These are phyloP conservation scores for Pugionium cornutum DNA, from an alignment of 345 rosid species.

Conservation along the genomic window DNA sequence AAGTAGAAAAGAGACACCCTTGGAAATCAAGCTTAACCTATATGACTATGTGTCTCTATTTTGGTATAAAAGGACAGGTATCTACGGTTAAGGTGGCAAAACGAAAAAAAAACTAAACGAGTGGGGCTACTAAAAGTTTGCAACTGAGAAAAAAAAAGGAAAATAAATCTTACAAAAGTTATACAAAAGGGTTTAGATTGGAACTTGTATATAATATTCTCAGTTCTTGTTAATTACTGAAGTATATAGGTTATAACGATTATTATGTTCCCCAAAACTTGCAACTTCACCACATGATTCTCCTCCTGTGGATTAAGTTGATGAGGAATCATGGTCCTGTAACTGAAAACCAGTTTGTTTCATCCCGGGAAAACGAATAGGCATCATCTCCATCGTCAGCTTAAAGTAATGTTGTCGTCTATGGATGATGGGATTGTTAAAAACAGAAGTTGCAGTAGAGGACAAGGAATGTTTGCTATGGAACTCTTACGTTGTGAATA, in stretches of 20 bases:
- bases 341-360: constrained; percentile 44
- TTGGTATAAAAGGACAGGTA: constrained; percentile 20
- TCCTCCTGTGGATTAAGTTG: constrained; percentile 60
- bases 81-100: no score
- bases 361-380: constrained; percentile 37
- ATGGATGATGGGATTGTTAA: not conserved
- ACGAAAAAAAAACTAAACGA: no score
- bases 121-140: no score
- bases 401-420: constrained; percentile 16
- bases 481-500: no score
- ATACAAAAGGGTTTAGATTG: no score
- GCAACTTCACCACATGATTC: constrained; percentile 57
- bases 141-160: no score
- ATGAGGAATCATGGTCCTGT: constrained; percentile 59
- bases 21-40: constrained; percentile 10
- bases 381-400: constrained; percentile 24
- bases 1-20: constrained; percentile 16
- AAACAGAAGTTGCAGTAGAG: not conserved
- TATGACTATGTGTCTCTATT: constrained; percentile 17
- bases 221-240: no score
- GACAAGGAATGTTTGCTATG: constrained; percentile 18
- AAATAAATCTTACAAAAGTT: no score
- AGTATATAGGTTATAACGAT: constrained; percentile 4
- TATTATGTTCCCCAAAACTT: constrained; percentile 43
- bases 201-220: no score